Base-by-base conservation (phyloP, 148 eudicot species). In the Vaccinium darrowii region DNA sequence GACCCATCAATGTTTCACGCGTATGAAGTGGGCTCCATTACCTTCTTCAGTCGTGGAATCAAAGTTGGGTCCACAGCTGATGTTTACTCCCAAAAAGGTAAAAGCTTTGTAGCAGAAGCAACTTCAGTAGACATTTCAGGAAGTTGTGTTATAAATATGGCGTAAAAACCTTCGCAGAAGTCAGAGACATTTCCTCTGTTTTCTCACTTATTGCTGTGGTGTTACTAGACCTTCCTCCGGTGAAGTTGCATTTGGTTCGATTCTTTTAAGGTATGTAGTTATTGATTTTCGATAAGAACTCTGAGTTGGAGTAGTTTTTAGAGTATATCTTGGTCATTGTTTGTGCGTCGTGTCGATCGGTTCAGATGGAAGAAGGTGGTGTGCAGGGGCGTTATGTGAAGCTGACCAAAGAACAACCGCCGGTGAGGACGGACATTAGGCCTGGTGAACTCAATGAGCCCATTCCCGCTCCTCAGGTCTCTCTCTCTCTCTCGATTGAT, bases 391-490 rank as follows among this genome's bases (percentile, higher is more conserved):
- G 86, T 58, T 96, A 96, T 83, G 99, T 96, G 83, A 92, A 92
- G 91, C 88, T 96, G 89, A 91, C 91, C 23, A 96, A 91, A 73
- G 95, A 94, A 82, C 99, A 94, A 87, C 88, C 88, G 0, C 82
- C 85, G 73, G 89, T 92, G 75, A 89, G 93, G 13, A 11, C 1
- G 80, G 91, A 96, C 63, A 92, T 94, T 84, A 85, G 56, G 52
- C 98, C 99, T 57, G 98, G 98, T 39, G 99, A 96, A 88, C 99
- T 96, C 51, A 96, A 96, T 90, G 98, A 94, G 84, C 95, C 99
- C 8, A 90, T 96, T 82, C 93, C 94, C 88, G 92, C 91, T 83
- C 91, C 94, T 80, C 97, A 96, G 97, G 98, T 58, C 21, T 16
- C 63, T 16, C 43, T 4, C 21, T 18, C 63, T 16, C 63, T 14